A percentile compares a stretch with the other conserved stretches of the same genome.
These are phyloP conservation scores for Ogataea neopini DNA, from an alignment of 805 yeast species.

Conservation along the genomic window DNA sequence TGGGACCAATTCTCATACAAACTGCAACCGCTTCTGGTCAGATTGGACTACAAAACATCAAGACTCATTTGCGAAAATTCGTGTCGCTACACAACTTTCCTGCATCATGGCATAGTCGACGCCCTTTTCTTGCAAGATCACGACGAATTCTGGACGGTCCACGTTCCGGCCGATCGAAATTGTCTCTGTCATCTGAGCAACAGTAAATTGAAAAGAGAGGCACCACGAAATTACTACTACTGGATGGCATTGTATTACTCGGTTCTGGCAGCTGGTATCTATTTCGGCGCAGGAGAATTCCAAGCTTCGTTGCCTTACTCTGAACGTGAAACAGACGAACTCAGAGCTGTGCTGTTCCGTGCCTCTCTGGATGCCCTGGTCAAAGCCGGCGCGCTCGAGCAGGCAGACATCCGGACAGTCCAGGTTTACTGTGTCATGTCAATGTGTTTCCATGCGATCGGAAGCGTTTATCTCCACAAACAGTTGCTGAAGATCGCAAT, in stretches of 20 bases:
- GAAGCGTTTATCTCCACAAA: slow-evolving; percentile 25
- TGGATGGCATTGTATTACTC: slow-evolving; percentile 30
- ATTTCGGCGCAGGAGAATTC: slow-evolving; percentile 25
- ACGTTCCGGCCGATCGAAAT: slow-evolving; percentile 12
- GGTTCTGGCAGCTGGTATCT: slow-evolving; percentile 25
- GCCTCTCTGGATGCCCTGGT: slow-evolving; percentile 26
- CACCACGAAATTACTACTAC: slow-evolving; percentile 25
- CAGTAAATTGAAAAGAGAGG: slow-evolving; percentile 12
- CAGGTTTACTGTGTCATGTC: slow-evolving; percentile 28
- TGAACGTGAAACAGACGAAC: slow-evolving; percentile 13
- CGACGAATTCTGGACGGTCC: slow-evolving; percentile 21
- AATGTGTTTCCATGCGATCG: slow-evolving; percentile 27
- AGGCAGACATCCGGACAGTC: slow-evolving; percentile 27
- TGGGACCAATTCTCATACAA: slow-evolving; percentile 12
- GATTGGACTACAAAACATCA: slow-evolving; percentile 17
- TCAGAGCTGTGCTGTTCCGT: slow-evolving; percentile 22
- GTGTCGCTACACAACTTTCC: slow-evolving; percentile 26
- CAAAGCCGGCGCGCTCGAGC: slow-evolving; percentile 26
- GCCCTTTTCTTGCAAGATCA: slow-evolving; percentile 27
- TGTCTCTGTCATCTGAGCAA: slow-evolving; percentile 15
- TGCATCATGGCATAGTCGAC: slow-evolving; percentile 28
- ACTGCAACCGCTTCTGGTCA: slow-evolving; percentile 13
- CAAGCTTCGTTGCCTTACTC: slow-evolving; percentile 12
- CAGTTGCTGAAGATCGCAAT: slow-evolving; percentile 22
- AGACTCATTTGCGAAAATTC: slow-evolving; percentile 23